Evolutionary conservation across 352 stramenopile genomes (phyloP), one percentile per base, ranked within the genome.

Genomic region (Elongisporangium undulatum): DNA sequence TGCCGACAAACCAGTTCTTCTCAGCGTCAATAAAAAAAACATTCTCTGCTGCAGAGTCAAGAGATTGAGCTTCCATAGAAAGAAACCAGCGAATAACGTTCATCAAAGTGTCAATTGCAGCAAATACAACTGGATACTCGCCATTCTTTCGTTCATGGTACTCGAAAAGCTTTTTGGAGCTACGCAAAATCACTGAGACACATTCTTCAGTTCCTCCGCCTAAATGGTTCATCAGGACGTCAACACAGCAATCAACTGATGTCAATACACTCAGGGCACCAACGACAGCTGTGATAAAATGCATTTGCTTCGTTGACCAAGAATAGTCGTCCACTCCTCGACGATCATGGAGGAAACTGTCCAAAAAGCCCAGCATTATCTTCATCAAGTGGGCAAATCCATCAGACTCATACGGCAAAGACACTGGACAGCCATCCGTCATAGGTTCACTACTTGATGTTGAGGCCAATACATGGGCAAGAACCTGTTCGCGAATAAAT

Each of bases 131-230:
- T 0, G 74, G 65, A 20, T 91, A 91, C 22, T 74, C 64, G 13
- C 82, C 82, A 3, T 50, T 50, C 23, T 67, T 49, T n/a, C 77
- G 75, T 57, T 91, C 82, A 51, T 82, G 67, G 17, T 74, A 62
- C 20, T 88, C 82, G 55, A 89, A 88, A 3, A 89, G 48, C 51
- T 88, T 89, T 38, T 77, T 80, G 3, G 77, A 63, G 38, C 68
- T 82, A 53, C 77, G 75, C 8, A 87, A 51, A 51, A 91, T 68
- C 19, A 87, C 26, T 15, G 66, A 66, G n/a, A 89, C 65, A 24
- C 82, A 88, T 15, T 87, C 79, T 51, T 87, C 73, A 19, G 51
- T 72, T 19, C 64, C 66, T n/a, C 73, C 71, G 54, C 66, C 62
- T 45, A 88, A 61, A 10, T 78, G 75, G 19, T 72, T 64, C 55